Base-by-base conservation (phyloP, 257 asterid genomes). In the Jaltomata sinuosa region DNA sequence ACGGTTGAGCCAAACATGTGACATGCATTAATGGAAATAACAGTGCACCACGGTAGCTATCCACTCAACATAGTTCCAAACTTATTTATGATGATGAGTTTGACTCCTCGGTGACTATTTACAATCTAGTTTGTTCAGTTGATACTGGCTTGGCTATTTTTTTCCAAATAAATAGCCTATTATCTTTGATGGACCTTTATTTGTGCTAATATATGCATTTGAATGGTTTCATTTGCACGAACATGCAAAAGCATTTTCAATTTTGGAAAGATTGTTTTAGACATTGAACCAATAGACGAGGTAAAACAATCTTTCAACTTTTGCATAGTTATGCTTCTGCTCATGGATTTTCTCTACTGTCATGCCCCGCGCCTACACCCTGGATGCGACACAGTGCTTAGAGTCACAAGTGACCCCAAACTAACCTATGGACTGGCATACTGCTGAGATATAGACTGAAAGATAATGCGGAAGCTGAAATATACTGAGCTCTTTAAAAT, bases 221-320 rank as follows among this genome's bases (percentile, higher is more conserved):
- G 72, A 32, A 79, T 94, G 97, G 98, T 95, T 90, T 88, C 93
- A 91, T 90, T 97, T 93, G 85, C 99, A 94, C 86, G 97, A 95
- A 71, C 91, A 94, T 88, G 86, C 91, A 27, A 93, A 87, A 86
- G 87, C 98, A 22, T 92, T 91, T 88, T 86, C 93, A 15, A 90
- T 87, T 85, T 89, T 95, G 93, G 95, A 95, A 76, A 64, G 88
- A 32, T 89, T 95, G 89, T 95, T 86, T 92, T 94, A 91, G 92
- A 92, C 85, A 92, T 94, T 84, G 94, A 90, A 89, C 97, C 97
- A 27, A 86, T 95, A 88, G 97, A 93, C 67, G n/a, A n/a, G n/a
- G n/a, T n/a, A n/a, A n/a, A n/a, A n/a, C n/a, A n/a, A n/a, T n/a
- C n/a, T n/a, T n/a, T n/a, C n/a, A n/a, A n/a, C n/a, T n/a, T n/a